A percentile compares a stretch with the other conserved stretches of the same genome.
phyloP scores from a whole-genome alignment of 177 flowering plant species.

The Vitis hybrid region DNA sequence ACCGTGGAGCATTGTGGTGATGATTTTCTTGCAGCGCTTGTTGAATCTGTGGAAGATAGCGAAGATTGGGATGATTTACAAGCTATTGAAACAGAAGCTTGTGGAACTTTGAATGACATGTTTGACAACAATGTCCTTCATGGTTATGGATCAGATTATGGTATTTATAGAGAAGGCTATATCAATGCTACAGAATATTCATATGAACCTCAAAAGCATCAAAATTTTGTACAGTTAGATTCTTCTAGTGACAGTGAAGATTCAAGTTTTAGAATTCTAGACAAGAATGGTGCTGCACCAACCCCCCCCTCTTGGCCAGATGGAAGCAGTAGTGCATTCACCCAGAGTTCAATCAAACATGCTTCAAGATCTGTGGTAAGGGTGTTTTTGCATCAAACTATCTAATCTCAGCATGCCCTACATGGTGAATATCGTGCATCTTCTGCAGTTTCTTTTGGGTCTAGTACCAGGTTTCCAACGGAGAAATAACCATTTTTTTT shows the following conservation, averaged over 20 bases:
- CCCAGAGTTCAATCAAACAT: conserved; percentile 6
- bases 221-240: conserved; percentile 38
- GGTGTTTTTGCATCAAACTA: neutral
- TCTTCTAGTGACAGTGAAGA: conserved; percentile 57
- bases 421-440: neutral
- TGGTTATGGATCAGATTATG: conserved; percentile 20
- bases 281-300: conserved; percentile 9
- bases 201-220: conserved; percentile 21
- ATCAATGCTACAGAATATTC: conserved; percentile 34
- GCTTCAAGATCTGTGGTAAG: conserved; percentile 23
- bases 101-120: conserved; percentile 61
- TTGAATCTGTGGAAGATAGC: conserved; percentile 62
- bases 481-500: neutral
- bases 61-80: conserved; percentile 98
- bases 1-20: conserved; percentile 94
- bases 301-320: conserved; percentile 15
- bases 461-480: neutral
- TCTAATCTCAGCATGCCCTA: neutral
- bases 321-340: conserved; percentile 4
- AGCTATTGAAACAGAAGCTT: conserved; percentile 75
- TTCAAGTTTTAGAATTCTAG: conserved; percentile 17
- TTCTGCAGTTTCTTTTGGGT: neutral
- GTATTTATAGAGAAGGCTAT: conserved; percentile 4
- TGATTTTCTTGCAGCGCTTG: conserved; percentile 80
- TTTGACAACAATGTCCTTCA: conserved; percentile 35